Evolutionary conservation across 768 basidiomycete genomes (phyloP).

Genomic region (Psilocybe cyanescens): DNA sequence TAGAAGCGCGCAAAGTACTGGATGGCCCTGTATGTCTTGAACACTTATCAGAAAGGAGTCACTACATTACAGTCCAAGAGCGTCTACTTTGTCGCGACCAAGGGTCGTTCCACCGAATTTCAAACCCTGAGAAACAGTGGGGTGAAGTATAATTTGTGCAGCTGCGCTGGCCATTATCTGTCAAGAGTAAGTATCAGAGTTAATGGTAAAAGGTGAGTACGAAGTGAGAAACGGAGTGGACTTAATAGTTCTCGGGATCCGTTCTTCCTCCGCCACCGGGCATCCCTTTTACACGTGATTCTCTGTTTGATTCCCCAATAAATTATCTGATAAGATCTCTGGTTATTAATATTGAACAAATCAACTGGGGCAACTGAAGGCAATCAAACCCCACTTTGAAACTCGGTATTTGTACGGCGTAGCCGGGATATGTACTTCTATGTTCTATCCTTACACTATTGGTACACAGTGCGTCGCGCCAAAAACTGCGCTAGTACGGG

Average conservation of each 20-base stretch:
- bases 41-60: neutral
- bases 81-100: constrained; percentile 86
- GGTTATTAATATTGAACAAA: neutral
- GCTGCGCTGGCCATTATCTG: constrained; percentile 53
- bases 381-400: neutral
- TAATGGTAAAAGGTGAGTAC: constrained; percentile 1
- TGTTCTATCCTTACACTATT: no score
- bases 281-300: constrained; percentile 25
- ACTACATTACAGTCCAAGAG: neutral
- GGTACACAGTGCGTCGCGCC: no score
- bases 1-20: constrained; percentile 93
- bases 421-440: no score
- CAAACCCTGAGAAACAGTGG: constrained; percentile 72
- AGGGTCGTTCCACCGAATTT: constrained; percentile 81
- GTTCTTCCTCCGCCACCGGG: constrained; percentile 17
- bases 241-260: constrained; percentile 6
- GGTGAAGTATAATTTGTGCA: constrained; percentile 86
- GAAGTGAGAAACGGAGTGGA: neutral
- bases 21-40: constrained; percentile 82
- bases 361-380: neutral
- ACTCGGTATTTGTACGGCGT: no score
- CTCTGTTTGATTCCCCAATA: neutral
- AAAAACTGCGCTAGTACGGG: no score
- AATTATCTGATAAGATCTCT: constrained; percentile 15
- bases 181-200: neutral